phyloP scores from a whole-genome alignment of 306 rosid genomes.

The Vigna trinervia region DNA sequence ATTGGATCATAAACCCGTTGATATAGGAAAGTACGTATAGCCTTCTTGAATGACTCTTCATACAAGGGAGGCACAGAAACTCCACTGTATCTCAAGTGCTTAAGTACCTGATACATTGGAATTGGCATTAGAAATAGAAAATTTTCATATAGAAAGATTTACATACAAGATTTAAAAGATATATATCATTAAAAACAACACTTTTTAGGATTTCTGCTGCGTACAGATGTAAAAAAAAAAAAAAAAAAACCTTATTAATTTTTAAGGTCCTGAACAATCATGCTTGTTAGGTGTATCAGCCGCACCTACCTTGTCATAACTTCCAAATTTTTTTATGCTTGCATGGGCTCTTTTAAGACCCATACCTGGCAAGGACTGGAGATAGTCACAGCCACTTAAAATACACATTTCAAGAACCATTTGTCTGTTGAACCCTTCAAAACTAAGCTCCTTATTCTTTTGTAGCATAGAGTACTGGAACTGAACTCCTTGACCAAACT shows the following conservation, averaged over 20 bases:
- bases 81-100: slow-evolving; percentile 80
- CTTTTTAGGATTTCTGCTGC: neutral
- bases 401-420: slow-evolving; percentile 98
- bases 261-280: slow-evolving; percentile 11
- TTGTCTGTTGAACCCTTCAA: slow-evolving; percentile 82
- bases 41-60: slow-evolving; percentile 92
- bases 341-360: slow-evolving; percentile 96
- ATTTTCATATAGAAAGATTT: slow-evolving; percentile 16
- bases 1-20: slow-evolving; percentile 86
- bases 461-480: slow-evolving; percentile 72
- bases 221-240: neutral
- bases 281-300: slow-evolving; percentile 11
- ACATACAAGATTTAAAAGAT: neutral
- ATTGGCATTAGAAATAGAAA: slow-evolving; percentile 40
- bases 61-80: slow-evolving; percentile 79
- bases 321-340: slow-evolving; percentile 68
- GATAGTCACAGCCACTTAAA: slow-evolving; percentile 96
- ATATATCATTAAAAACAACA: neutral
- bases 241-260: slow-evolving; percentile 14
- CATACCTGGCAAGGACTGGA: slow-evolving; percentile 95
- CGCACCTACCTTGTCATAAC: slow-evolving; percentile 77
- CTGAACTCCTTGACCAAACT: slow-evolving; percentile 91
- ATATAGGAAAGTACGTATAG: slow-evolving; percentile 78
- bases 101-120: slow-evolving; percentile 70
- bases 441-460: slow-evolving; percentile 80